phyloP scores from a whole-genome alignment of 306 rosid genomes.

The Ormosia semicastrata region DNA sequence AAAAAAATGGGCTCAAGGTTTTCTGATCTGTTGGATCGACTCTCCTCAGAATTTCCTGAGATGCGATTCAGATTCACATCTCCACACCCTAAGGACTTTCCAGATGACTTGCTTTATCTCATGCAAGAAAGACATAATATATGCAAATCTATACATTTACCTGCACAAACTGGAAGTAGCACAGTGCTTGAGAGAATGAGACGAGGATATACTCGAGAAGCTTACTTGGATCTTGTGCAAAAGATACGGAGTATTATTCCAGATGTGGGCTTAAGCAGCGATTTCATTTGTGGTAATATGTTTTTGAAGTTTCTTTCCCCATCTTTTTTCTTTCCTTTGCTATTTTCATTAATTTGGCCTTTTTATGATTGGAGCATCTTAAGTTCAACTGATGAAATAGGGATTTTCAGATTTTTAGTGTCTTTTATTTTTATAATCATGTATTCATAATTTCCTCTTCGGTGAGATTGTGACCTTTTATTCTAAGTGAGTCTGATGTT shows the following conservation, averaged over 20 bases:
- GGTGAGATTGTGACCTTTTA: not conserved
- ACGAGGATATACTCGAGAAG: conserved; percentile 92
- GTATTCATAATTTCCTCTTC: not conserved
- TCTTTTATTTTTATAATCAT: not conserved
- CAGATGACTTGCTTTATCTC: conserved; percentile 79
- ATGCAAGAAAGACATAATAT: conserved; percentile 90
- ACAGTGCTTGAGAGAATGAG: conserved; percentile 88
- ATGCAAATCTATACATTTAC: conserved; percentile 82
- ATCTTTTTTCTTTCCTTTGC: not conserved
- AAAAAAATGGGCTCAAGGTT: conserved; percentile 88
- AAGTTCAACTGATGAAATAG: not conserved
- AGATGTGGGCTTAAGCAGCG: conserved; percentile 89
- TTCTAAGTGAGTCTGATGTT: not conserved
- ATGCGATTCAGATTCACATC: conserved; percentile 98
- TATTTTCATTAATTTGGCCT: conserved; percentile 9
- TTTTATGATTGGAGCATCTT: conserved; percentile 10
- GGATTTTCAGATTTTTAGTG: not conserved
- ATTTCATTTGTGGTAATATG: conserved; percentile 82
- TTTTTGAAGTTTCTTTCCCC: conserved; percentile 1
- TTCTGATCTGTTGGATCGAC: conserved; percentile 82
- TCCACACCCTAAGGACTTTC: conserved; percentile 97
- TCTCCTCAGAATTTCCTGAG: conserved; percentile 84
- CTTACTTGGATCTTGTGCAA: conserved; percentile 85
- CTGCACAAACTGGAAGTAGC: conserved; percentile 87
- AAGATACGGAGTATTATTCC: conserved; percentile 78